Evolutionary conservation across 306 rosid genomes (phyloP).

Genomic region (Acacia melanoxylon): DNA sequence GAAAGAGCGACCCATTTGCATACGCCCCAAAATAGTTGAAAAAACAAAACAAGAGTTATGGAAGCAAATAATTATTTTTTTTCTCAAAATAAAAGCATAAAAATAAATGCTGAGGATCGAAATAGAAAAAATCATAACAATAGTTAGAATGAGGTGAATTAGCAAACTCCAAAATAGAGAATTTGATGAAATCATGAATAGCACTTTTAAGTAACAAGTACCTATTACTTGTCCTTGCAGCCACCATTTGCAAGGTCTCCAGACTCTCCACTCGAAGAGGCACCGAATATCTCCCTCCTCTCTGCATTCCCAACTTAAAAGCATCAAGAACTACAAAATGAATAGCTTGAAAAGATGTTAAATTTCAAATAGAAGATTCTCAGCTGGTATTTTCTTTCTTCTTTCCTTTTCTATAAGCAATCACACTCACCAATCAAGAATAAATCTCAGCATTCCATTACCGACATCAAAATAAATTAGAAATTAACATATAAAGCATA

Average conservation of each 20-base stretch:
- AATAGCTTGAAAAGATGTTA: background rate
- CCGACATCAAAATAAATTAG: background rate
- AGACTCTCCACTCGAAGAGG: slow-evolving; percentile 78
- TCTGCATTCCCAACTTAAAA: slow-evolving; percentile 45
- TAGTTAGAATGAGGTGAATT: background rate
- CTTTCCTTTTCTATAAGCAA: background rate
- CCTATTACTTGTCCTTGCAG: slow-evolving; percentile 59
- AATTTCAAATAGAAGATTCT: slow-evolving; percentile 18
- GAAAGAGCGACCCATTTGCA: no score
- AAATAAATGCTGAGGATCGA: background rate
- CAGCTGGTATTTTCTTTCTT: slow-evolving; percentile 22
- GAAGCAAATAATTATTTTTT: slow-evolving; percentile 28
- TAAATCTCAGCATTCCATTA: background rate
- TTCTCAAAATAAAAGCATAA: slow-evolving; percentile 24
- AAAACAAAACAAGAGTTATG: no score
- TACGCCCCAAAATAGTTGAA: no score
- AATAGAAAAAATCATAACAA: background rate
- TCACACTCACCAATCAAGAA: background rate
- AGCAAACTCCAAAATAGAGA: background rate
- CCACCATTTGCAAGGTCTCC: slow-evolving; percentile 99
- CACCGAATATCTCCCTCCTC: slow-evolving; percentile 54
- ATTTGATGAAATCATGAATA: background rate
- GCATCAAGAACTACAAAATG: slow-evolving; percentile 10
- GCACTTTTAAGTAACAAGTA: slow-evolving; percentile 26
- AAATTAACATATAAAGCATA: background rate